Percentiles rank a stretch among this genome's conserved stretches.
Evolutionary conservation across 306 rosid genomes (phyloP).

Genomic region (Trifolium dubium): DNA sequence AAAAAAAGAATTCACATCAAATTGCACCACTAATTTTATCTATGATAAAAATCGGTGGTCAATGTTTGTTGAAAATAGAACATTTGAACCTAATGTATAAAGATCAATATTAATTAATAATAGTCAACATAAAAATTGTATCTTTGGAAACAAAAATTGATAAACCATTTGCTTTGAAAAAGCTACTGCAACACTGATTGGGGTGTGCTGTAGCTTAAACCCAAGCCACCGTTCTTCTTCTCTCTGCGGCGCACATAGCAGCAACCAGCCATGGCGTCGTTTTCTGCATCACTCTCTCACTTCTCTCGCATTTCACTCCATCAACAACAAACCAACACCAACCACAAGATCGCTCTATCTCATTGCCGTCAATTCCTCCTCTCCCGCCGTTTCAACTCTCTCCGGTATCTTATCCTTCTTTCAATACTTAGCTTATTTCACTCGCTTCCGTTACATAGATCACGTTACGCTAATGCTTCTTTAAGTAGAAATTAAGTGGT

Average conservation of each 20-base stretch:
- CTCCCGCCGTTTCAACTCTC: conserved; percentile 36
- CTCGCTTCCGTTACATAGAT: background rate
- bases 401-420: conserved; percentile 46
- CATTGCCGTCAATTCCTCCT: conserved; percentile 47
- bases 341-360: conserved; percentile 32
- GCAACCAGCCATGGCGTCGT: conserved; percentile 48
- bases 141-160: background rate
- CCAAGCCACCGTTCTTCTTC: background rate
- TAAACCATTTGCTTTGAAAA: background rate
- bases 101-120: no score
- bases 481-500: background rate
- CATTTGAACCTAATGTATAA: no score
- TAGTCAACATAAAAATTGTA: no score
- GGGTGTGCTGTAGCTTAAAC: background rate
- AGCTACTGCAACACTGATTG: background rate
- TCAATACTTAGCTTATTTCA: conserved; percentile 13
- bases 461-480: background rate
- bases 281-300: conserved; percentile 44
- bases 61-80: no score
- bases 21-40: no score
- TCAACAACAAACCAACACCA: background rate
- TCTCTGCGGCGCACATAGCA: conserved; percentile 32
- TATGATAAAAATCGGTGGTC: no score
- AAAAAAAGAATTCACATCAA: no score
- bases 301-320: conserved; percentile 38